Base-by-base conservation (phyloP, 2,329 filamentous ascomycete genomes). In the Fusarium multiceps region DNA sequence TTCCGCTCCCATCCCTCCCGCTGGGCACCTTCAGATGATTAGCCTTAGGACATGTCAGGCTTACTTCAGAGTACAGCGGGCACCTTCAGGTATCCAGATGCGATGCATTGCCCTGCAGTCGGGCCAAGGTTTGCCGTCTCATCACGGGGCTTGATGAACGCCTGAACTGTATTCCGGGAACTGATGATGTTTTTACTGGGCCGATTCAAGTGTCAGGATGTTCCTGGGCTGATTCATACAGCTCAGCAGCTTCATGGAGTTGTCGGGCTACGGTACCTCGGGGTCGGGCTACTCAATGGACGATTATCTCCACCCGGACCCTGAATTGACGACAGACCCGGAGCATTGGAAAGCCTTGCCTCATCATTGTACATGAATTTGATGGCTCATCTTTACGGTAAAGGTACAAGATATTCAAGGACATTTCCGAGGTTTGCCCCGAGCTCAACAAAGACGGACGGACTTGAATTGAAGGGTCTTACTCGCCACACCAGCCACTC, bases 401-500 rank as follows among this genome's bases (percentile, higher is more conserved):
- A 41, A 30, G 11, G 40, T 16, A 63, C 37, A 47, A 58, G 45
- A 37, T 46, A 64, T 65, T 61, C 57, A 34, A 27, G 34, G 28
- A 25, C 45, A 55, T 40, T 54, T 27, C 55, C 48, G 57, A 55
- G 58, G 64, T 46, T 64, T 62, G 47, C 47, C 25, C 71, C 70
- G 72, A 57, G 42, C 55, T 58, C 27, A 51, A 62, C 45, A 56
- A 27, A 67, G 23, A 54, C 18, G 34, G 34, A 20, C 18, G 14
- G 45, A 45, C 40, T 34, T 21, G 47, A 45, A 47, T 51, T 70
- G 67, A 75, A 72, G 53, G 57, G 54, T 34, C 41, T 54, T 67
- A 63, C 64, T 75, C 60, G 73, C 73, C 73, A 75, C 73, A 63
- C 71, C 66, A 74, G 69, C 72, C 72, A 73, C 72, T 68, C 53